phyloP scores from a whole-genome alignment of 163 green algal species.

The Scenedesmus sp. region DNA sequence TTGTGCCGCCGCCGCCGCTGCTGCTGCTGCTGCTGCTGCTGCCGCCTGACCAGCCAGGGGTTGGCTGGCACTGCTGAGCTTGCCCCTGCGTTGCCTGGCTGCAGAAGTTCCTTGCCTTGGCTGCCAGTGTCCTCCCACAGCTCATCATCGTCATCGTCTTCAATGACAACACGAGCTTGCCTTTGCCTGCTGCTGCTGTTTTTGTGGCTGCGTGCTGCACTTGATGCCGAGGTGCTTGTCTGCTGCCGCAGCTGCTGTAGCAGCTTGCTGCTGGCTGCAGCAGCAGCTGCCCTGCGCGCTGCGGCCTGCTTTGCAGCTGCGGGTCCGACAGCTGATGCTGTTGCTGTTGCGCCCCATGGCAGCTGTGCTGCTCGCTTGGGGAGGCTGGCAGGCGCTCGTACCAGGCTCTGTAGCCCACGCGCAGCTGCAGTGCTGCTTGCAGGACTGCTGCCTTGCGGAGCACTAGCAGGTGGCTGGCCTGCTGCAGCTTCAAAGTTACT shows the following conservation, averaged over 20 bases:
- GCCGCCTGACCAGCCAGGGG: conserved; percentile 26
- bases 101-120: background rate
- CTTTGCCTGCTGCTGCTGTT: background rate
- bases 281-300: background rate
- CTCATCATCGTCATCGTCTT: background rate
- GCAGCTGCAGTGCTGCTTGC: background rate
- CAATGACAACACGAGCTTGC: background rate
- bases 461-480: background rate
- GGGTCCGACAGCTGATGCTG: background rate
- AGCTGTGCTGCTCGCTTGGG: background rate
- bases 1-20: conserved; percentile 19
- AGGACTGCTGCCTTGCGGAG: background rate
- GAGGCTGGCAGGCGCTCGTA: background rate
- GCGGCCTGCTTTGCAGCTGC: background rate
- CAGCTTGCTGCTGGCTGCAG: conserved; percentile 36
- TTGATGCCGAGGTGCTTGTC: background rate
- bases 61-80: background rate
- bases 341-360: background rate
- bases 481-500: background rate
- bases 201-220: background rate
- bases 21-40: conserved; percentile 37
- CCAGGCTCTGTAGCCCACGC: background rate
- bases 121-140: background rate
- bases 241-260: background rate
- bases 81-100: background rate